Percentiles rank a stretch among this genome's conserved stretches.
Conservation (phyloP, 352 stramenopile species). For the Globisporangium cederbergense region DNA sequence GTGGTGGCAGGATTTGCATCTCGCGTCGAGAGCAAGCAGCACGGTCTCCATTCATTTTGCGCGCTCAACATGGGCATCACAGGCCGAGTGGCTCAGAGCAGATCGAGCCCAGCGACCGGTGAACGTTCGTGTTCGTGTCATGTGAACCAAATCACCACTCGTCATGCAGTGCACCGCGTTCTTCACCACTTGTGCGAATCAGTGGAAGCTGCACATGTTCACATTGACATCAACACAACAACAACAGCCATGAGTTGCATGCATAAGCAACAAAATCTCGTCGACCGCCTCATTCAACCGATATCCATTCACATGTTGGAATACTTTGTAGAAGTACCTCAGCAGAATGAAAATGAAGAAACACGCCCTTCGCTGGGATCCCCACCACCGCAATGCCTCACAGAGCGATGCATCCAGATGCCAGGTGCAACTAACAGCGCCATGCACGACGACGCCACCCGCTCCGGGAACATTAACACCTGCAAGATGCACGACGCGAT, state of each 20-base stretch:
- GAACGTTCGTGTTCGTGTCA: slow-evolving; percentile 58
- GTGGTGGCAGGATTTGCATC: slow-evolving; percentile 59
- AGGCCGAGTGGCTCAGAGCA: slow-evolving; percentile 64
- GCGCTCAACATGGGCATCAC: slow-evolving; percentile 65
- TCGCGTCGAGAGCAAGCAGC: slow-evolving; percentile 49
- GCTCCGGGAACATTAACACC: no score
- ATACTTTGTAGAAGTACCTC: no score
- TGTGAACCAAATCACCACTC: slow-evolving; percentile 43
- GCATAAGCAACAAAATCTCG: neutral
- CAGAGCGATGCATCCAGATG: no score
- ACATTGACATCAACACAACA: neutral
- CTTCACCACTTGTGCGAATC: slow-evolving; percentile 81
- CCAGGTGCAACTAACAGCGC: no score
- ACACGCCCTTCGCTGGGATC: no score
- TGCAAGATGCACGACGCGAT: no score
- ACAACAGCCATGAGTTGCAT: neutral
- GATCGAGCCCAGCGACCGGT: slow-evolving; percentile 79
- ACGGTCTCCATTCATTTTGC: slow-evolving; percentile 39
- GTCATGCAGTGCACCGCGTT: slow-evolving; percentile 76
- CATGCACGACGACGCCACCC: no score
- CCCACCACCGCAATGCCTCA: no score
- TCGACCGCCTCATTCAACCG: neutral
- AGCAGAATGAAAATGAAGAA: no score
- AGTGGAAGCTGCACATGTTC: slow-evolving; percentile 53
- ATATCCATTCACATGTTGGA: no score